Evolutionary conservation across 2,329 filamentous ascomycete species (phyloP).

Genomic region (Trichoderma gracile): DNA sequence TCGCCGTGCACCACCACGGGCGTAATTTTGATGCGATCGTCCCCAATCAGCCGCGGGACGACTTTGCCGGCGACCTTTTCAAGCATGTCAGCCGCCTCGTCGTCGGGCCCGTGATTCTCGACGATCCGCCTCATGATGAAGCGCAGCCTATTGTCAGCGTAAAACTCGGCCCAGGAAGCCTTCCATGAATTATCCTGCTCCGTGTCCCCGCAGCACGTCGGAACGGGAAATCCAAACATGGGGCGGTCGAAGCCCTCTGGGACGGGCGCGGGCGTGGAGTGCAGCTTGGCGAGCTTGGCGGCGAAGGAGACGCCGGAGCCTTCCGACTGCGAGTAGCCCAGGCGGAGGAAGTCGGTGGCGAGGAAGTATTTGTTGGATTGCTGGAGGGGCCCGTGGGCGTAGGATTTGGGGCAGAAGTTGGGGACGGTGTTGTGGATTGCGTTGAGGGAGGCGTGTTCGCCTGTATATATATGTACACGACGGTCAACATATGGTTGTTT

Average conservation of each 20-base stretch:
- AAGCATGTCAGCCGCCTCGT: slow-evolving; percentile 62
- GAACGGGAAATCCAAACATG: slow-evolving; percentile 79
- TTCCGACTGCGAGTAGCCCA: slow-evolving; percentile 47
- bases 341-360: slow-evolving; percentile 78
- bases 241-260: slow-evolving; percentile 59
- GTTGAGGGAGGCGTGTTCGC: slow-evolving; percentile 82
- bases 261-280: slow-evolving; percentile 70
- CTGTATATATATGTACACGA: slow-evolving; percentile 39
- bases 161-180: slow-evolving; percentile 81
- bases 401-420: slow-evolving; percentile 71
- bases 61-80: slow-evolving; percentile 64
- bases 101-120: slow-evolving; percentile 63
- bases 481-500: too few relatives aligned
- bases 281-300: slow-evolving; percentile 74
- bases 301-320: slow-evolving; percentile 63
- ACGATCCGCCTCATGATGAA: slow-evolving; percentile 61
- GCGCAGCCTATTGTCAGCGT: slow-evolving; percentile 71
- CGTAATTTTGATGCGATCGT: slow-evolving; percentile 62
- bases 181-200: slow-evolving; percentile 76
- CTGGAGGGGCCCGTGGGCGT: slow-evolving; percentile 66
- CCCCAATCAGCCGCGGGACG: slow-evolving; percentile 74
- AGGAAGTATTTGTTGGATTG: slow-evolving; percentile 57
- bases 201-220: slow-evolving; percentile 85
- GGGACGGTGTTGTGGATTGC: slow-evolving; percentile 74
- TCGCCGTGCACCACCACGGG: slow-evolving; percentile 89